Evolutionary conservation across 495 filamentous ascomycete genomes (phyloP), one percentile per base, ranked within the genome.

Genomic region (Friedmanniomyces endolithicus): DNA sequence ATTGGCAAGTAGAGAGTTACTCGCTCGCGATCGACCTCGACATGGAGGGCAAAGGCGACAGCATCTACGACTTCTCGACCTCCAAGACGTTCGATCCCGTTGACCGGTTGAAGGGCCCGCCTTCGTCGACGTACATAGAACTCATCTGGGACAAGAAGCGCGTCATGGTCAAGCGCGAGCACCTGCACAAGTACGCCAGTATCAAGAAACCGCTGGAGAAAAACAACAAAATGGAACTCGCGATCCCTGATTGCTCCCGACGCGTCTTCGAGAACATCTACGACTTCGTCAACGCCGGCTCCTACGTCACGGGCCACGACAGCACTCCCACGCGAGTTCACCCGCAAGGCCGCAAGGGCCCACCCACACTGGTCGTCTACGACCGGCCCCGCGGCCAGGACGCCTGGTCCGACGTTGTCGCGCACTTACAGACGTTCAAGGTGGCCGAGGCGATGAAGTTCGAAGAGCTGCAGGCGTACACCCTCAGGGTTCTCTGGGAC

Each of bases 1-100:
- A 58, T 25, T 62, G 59, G 59, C 55, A 62, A 39, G 50, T 58
- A 16, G 23, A 62, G 20, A 8, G 16, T 9, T 62, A 50, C 27
- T 45, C 49, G 9, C 7, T 39, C 8, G 55, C 49, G n/a, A 34
- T 58, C 27, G 45, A 50, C 25, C 35, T 55, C 14, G 51, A 35
- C 11, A 46, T 58, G 27, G 55, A 53, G 16, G 29, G 29, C 46
- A 53, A 55, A 40, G 54, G 59, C 11, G 50, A 54, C 39, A 29
- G 20, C 17, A 43, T 62, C 33, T 47, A 55, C 44, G 59, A 58
- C 46, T n/a, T 52, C 3, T 23, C 16, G 9, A 14, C 35, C 0
- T 41, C 53, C 47, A 49, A 53, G 6, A 25, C 34, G 19, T 27
- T 57, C 11, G 45, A 12, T 14, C 33, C 33, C 6, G 23, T 58